Conservation (phyloP, 257 asterid species). For the Agastache rugosa region DNA sequence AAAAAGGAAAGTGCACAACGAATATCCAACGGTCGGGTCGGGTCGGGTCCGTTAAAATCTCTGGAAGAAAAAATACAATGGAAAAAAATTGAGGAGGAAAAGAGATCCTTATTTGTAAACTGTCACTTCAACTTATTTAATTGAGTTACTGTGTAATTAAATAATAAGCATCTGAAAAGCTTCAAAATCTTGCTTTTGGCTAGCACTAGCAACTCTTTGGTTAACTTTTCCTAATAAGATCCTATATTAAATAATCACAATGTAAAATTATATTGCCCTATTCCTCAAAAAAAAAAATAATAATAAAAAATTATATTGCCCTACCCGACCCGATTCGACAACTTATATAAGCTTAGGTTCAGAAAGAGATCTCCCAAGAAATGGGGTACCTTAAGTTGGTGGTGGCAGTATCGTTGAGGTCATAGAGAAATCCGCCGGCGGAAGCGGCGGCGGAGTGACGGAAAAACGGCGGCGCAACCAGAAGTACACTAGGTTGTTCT, state of each 20-base stretch:
- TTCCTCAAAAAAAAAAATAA: no score
- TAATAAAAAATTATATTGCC: no score
- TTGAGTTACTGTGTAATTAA: not conserved
- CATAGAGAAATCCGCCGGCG: slow-evolving; percentile 35
- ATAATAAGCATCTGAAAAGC: not conserved
- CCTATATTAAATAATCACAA: not conserved
- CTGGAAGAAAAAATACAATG: no score
- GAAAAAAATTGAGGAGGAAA: no score
- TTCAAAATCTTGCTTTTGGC: not conserved
- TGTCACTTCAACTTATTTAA: not conserved
- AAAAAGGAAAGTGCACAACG: no score
- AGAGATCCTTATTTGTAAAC: not conserved
- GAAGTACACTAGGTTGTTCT: slow-evolving; percentile 13
- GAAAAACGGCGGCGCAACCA: slow-evolving; percentile 33
- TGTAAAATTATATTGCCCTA: no score
- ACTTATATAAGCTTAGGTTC: no score
- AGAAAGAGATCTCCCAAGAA: not conserved
- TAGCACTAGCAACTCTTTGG: not conserved
- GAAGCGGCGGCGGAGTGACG: slow-evolving; percentile 29
- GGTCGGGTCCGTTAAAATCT: no score
- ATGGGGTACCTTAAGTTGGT: slow-evolving; percentile 27
- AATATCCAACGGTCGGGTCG: no score
- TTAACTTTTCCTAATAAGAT: not conserved
- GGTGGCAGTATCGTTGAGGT: slow-evolving; percentile 37
- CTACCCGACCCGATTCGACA: not conserved